Evolutionary conservation across 1,139 yeast species (phyloP).

Genomic region (Sugiyamaella neomexicana): DNA sequence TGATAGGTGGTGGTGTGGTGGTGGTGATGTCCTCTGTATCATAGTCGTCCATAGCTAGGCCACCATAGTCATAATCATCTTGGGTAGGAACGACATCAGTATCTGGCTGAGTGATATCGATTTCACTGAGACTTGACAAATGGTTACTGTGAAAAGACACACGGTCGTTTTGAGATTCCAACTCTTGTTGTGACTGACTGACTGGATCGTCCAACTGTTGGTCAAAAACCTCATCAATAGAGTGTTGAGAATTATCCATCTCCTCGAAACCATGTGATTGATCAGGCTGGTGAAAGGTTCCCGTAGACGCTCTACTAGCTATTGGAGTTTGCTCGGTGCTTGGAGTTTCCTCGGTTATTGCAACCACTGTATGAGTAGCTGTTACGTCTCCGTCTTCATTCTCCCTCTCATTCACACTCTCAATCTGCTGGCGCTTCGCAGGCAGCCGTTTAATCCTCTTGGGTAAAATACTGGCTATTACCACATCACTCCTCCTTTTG

Average conservation of each 20-base stretch:
- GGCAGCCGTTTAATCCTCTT: neutral
- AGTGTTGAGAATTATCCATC: too few species aligned
- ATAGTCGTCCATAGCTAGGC: conserved; percentile 1
- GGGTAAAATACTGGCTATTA: neutral
- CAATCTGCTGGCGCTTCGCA: neutral
- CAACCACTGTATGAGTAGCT: too few species aligned
- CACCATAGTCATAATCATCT: neutral
- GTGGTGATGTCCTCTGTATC: neutral
- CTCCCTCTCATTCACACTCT: neutral
- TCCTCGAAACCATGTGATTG: too few species aligned
- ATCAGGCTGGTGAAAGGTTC: too few species aligned
- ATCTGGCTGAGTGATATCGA: neutral
- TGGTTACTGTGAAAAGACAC: neutral
- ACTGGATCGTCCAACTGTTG: too few species aligned
- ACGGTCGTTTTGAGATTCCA: neutral
- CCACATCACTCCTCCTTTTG: conserved; percentile 3
- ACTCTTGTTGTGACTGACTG: neutral
- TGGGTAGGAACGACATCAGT: neutral
- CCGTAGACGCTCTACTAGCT: too few species aligned
- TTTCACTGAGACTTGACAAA: neutral
- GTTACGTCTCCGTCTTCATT: too few species aligned
- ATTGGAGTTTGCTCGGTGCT: too few species aligned
- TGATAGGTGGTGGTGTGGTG: conserved; percentile 2
- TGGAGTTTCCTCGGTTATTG: too few species aligned
- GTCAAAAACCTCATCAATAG: too few species aligned